Evolutionary conservation across 805 yeast species (phyloP), one percentile per base, ranked within the genome.

Genomic region (Lipomyces japonicus): DNA sequence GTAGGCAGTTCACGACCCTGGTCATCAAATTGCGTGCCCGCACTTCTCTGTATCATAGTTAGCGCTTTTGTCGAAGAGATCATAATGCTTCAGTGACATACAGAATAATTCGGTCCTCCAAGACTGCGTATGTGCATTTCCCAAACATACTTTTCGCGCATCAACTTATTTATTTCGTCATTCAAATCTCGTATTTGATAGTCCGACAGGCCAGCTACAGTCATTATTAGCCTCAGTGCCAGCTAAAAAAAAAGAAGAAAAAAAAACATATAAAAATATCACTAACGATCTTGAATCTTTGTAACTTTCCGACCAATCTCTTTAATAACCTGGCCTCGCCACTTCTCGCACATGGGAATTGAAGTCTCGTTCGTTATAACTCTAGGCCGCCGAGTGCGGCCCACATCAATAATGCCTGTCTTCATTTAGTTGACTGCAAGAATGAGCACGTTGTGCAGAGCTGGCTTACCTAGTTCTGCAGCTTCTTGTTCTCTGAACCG

Each of bases 91-190:
- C 59, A 42, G 42, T 39, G 26, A 50, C 65, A 7, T 45, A 53
- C 59, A 18, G 77, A 62, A 61, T 81, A 80, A 63, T 85, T 83
- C 2, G 86, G 81, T 0, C 96, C 95, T 1, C 91, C 91, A 1
- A 88, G 68, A 7, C 77, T 74, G 46, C 73, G 72, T 38, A 89
- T 82, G 49, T 81, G 84, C 53, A 80, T 69, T 55, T 89, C 96
- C 95, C 95, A 90, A 0, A 83, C 79, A 35, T 76, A 65, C 55
- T 80, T 80, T 65, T 89, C 95, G 28, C 75, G 71, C 66, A 83
- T 71, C 10, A 85, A 68, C 46, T 76, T 77, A 61, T 87, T 88
- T 47, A 87, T 66, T 40, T 78, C 77, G 58, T 86, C 95, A 62
- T 89, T 90, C 24, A 85, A 63, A 35, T 82, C 90, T 40, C 93